phyloP scores from a whole-genome alignment of 1,139 yeast genomes.

The Blastobotrys illinoisensis region DNA sequence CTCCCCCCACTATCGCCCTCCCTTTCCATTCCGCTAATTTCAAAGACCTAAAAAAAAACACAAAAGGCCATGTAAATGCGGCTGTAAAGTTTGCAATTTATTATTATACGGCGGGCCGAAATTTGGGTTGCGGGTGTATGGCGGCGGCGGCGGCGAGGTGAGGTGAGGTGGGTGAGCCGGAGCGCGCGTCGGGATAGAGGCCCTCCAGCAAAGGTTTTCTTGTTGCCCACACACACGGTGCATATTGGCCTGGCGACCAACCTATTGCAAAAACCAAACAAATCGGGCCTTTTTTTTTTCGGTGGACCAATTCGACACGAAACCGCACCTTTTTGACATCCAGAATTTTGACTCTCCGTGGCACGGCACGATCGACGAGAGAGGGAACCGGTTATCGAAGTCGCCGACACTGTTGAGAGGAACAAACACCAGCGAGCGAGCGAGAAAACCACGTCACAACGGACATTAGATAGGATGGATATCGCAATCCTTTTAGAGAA shows the following conservation, averaged over 20 bases:
- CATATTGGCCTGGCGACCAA: not conserved
- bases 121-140: no score
- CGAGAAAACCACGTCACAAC: not conserved
- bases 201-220: not conserved
- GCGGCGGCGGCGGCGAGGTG: not conserved
- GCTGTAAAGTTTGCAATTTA: no score
- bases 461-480: constrained; percentile 42
- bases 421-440: not conserved
- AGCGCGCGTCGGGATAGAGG: not conserved
- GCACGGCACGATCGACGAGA: not conserved
- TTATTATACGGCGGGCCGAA: no score
- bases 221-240: not conserved
- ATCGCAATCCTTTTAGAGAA: constrained; percentile 70
- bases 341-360: not conserved
- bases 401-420: not conserved
- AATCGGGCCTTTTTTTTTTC: not conserved
- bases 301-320: not conserved
- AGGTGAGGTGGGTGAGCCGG: not conserved
- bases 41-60: no score
- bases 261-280: not conserved
- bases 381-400: not conserved
- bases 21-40: no score
- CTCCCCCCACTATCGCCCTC: not conserved
- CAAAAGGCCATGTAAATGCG: no score
- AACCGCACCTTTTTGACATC: not conserved